Evolutionary conservation across 805 yeast genomes (phyloP).

Genomic region (Debaryomyces prosopidis): DNA sequence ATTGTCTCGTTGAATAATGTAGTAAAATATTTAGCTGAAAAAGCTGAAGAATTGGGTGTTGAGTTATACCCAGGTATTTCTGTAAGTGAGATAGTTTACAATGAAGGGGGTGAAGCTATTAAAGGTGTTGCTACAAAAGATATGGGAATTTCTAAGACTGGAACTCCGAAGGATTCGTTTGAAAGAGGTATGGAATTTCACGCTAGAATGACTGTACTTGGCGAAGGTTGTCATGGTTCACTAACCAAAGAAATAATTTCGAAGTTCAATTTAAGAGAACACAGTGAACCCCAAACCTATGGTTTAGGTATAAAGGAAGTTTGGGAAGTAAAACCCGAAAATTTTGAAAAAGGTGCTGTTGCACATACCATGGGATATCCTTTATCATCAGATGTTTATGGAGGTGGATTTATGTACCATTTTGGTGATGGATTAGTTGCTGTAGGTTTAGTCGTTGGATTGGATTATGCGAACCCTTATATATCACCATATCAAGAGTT

Average conservation of each 20-base stretch:
- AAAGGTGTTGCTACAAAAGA: conserved; percentile 94
- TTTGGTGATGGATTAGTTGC: conserved; percentile 92
- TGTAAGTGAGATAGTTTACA: conserved; percentile 73
- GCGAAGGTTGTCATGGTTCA: conserved; percentile 99
- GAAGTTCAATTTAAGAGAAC: conserved; percentile 66
- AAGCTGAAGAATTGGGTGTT: conserved; percentile 92
- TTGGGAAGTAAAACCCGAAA: conserved; percentile 89
- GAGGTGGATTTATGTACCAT: conserved; percentile 97
- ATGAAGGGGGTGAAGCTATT: conserved; percentile 54
- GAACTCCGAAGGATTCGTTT: conserved; percentile 77
- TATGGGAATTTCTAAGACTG: conserved; percentile 77
- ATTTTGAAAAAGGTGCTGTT: conserved; percentile 77
- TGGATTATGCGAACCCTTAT: conserved; percentile 94
- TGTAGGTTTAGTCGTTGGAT: conserved; percentile 91
- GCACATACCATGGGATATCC: conserved; percentile 93
- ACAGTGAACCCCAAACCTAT: conserved; percentile 78
- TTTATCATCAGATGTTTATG: conserved; percentile 69
- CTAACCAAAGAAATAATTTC: conserved; percentile 74
- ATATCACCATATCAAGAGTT: conserved; percentile 94
- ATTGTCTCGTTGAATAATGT: conserved; percentile 82
- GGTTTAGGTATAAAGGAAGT: conserved; percentile 96
- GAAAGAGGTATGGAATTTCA: conserved; percentile 98
- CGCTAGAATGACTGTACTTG: conserved; percentile 83
- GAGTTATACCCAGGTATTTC: conserved; percentile 91
- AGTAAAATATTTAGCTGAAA: conserved; percentile 77